Evolutionary conservation across 1,139 yeast genomes (phyloP), one percentile per base, ranked within the genome.

Genomic region (Suhomyces terraborum): DNA sequence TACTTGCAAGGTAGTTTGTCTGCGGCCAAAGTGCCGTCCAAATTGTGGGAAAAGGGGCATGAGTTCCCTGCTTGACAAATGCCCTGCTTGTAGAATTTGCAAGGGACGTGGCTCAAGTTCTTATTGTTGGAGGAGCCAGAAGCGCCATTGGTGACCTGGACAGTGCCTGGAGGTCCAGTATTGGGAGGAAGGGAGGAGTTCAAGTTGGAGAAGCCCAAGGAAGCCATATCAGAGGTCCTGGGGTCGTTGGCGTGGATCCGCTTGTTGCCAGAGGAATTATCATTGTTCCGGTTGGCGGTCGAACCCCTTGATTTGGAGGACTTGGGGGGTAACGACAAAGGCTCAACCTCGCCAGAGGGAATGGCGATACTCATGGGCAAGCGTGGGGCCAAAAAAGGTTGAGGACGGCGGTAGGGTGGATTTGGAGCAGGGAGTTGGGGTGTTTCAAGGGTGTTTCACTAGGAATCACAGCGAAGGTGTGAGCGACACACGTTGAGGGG

Each of bases 41-140:
- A 63, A 34, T 86, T 77, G 60, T 93, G 98, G 32, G 95, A 84
- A 57, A 93, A 93, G 2, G 97, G 97, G 62, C 98, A 93, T 2
- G 93, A 74, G 42, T 69, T 72, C 9, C 98, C 98, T 1, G 98
- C 98, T 64, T 89, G 97, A 62, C 98, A 91, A 14, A 86, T 80
- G 0, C 98, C 97, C 59, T 89, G 96, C 48, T 80, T 74, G 61
- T 74, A 89, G 68, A 93, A 91, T 66, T 91, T 91, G 63, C 98
- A 91, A 1, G 98, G 98, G 28, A 91, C 98, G 63, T 91, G 98
- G 40, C 94, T 82, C 40, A 86, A 72, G 54, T 84, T 72, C 46
- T 71, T 72, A 51, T 52, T 62, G 28, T 46, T 32, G 17, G 39
- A 18, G 6, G 41, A 14, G 6, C 50, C 27, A 31, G 41, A 38